Evolutionary conservation across 225 moss, liverwort and hornwort genomes (phyloP).

Genomic region (Antitrichia curtipendula): DNA sequence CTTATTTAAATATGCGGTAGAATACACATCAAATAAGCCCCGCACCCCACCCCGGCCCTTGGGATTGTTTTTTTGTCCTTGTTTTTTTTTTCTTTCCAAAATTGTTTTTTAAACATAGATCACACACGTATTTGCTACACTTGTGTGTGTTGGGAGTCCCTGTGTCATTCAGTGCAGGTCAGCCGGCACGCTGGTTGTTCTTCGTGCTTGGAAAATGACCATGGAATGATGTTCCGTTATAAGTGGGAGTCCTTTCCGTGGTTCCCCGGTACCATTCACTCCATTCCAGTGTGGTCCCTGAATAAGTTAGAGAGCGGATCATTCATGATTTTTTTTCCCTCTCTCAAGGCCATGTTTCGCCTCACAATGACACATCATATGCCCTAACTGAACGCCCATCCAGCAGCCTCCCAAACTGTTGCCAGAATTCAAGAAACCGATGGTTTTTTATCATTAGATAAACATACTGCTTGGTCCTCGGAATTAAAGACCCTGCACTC

Average conservation of each 20-base stretch:
- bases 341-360: background rate
- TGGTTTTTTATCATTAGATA: background rate
- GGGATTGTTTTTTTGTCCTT: background rate
- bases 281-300: background rate
- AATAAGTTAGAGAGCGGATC: background rate
- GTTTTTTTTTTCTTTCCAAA: rapidly evolving
- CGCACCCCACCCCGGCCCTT: too few species aligned
- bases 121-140: background rate
- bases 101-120: too few species aligned
- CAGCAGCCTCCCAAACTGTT: background rate
- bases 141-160: background rate
- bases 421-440: background rate
- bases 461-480: background rate
- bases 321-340: background rate
- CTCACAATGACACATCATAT: background rate
- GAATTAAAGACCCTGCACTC: background rate
- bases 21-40: background rate
- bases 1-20: rapidly evolving
- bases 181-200: background rate
- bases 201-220: constrained; percentile 25
- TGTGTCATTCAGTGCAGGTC: background rate
- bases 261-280: background rate
- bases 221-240: background rate
- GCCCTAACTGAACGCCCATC: constrained; percentile 1
- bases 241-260: background rate